Percentiles rank a stretch among this genome's conserved stretches.
phyloP scores from a whole-genome alignment of 805 yeast species.

The Spathaspora hagerdaliae region DNA sequence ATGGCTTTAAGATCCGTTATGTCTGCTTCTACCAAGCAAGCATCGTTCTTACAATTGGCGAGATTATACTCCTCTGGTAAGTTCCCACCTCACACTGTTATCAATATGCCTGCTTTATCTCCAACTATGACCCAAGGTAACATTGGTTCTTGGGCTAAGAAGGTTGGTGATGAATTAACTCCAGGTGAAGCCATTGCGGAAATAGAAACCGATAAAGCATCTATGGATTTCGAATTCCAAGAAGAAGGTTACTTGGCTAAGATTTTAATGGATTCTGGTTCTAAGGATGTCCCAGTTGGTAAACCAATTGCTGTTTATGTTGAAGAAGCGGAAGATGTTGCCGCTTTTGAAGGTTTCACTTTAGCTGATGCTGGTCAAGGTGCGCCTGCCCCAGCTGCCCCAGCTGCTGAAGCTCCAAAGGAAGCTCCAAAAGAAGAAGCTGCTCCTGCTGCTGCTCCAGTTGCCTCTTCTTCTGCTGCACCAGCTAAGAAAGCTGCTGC shows the following conservation, averaged over 20 bases:
- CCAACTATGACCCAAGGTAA: slow-evolving; percentile 99
- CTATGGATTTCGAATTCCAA: slow-evolving; percentile 97
- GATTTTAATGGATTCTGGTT: slow-evolving; percentile 75
- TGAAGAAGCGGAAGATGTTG: slow-evolving; percentile 77
- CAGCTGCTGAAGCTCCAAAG: slow-evolving; percentile 31
- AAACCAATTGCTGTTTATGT: slow-evolving; percentile 96
- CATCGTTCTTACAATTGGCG: slow-evolving; percentile 26
- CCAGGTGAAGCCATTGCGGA: slow-evolving; percentile 97
- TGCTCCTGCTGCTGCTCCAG: slow-evolving; percentile 26
- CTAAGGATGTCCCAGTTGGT: slow-evolving; percentile 90
- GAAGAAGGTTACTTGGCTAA: slow-evolving; percentile 93
- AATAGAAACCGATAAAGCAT: slow-evolving; percentile 96
- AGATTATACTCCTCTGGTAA: slow-evolving; percentile 41
- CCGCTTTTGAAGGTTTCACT: slow-evolving; percentile 84
- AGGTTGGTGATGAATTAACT: slow-evolving; percentile 78
- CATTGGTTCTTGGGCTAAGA: slow-evolving; percentile 84
- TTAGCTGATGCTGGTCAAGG: slow-evolving; percentile 70
- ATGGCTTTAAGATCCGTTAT: slow-evolving; percentile 12
- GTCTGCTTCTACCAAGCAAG: slow-evolving; percentile 8
- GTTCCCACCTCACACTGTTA: slow-evolving; percentile 81
- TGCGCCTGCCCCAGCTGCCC: slow-evolving; percentile 34
- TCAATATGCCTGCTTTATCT: slow-evolving; percentile 98
- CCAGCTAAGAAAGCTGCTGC: slow-evolving; percentile 32
- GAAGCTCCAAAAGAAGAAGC: slow-evolving; percentile 23
- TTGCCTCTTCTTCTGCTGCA: background rate